Evolutionary conservation across 2,329 filamentous ascomycete genomes (phyloP), one percentile per base, ranked within the genome.

Genomic region (Coniella lustricola): DNA sequence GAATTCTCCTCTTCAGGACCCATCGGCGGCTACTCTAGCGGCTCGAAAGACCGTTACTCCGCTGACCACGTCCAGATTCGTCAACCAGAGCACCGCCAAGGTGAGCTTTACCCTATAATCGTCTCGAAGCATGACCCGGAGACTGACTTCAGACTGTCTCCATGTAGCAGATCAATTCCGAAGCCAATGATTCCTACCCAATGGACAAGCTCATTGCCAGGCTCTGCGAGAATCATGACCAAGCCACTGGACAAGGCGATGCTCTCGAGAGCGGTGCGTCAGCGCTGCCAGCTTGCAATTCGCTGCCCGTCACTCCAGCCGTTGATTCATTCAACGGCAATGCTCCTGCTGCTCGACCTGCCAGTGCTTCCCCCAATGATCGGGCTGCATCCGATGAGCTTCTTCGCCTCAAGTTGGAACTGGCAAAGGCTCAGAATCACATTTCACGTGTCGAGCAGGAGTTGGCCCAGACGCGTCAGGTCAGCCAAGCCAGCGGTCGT

Each of bases 201-300:
- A 81, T 90, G 73, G 87, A 93, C 58, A 82, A 82, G 51, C 77
- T 90, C 44, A 70, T 90, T 55, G 79, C 85, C 44, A 85, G 46
- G 25, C 52, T 54, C 20, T 52, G 38, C 39, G 52, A 54, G 49
- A 44, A 35, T 21, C 50, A 51, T 14, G 50, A 50, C 12, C 40
- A 47, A 17, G 51, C 77, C 90, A 44, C 70, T 90, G 55, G 79
- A 84, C 48, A 85, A 36, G 41, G 44, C 20, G 50, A 83, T 61
- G 74, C 91, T 41, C 79, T 80, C n/a, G 82, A 90, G 63, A 84
- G 59, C 79, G 84, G 35, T 45, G 58, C 54, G 31, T 57, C 71
- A 16, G 76, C 77, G 31, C 73, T 77, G 39, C 64, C 68, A 38
- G 71, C 73, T 9, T 79, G 70, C 65, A 78, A 68, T 56, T 84